Evolutionary conservation across 2,329 filamentous ascomycete genomes (phyloP).

Genomic region (Alternaria viburni): DNA sequence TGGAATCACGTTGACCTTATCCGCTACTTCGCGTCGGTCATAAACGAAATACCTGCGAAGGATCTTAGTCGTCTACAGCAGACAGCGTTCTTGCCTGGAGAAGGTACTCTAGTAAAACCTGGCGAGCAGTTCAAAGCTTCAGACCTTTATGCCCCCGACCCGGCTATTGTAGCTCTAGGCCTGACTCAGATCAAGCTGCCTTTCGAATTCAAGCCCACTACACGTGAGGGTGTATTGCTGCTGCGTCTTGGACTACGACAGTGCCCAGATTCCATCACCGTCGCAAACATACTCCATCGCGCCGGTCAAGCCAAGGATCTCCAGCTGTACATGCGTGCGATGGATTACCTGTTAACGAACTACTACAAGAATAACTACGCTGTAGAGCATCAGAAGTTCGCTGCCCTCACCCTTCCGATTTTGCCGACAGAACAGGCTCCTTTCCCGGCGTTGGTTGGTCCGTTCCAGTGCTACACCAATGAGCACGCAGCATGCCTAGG

Average conservation of each 20-base stretch:
- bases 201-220: slow-evolving; percentile 67
- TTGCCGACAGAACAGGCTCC: slow-evolving; percentile 74
- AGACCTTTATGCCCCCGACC: slow-evolving; percentile 46
- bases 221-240: slow-evolving; percentile 75
- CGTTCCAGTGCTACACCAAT: slow-evolving; percentile 83
- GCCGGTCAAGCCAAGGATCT: slow-evolving; percentile 59
- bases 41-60: slow-evolving; percentile 81
- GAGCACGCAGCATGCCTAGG: slow-evolving; percentile 76
- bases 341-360: slow-evolving; percentile 83
- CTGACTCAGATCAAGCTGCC: slow-evolving; percentile 68
- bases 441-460: slow-evolving; percentile 69
- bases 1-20: slow-evolving; percentile 96
- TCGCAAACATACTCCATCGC: slow-evolving; percentile 79
- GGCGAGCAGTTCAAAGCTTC: slow-evolving; percentile 45
- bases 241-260: slow-evolving; percentile 73
- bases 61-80: slow-evolving; percentile 80
- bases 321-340: slow-evolving; percentile 68
- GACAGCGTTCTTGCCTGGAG: slow-evolving; percentile 80
- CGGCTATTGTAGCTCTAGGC: slow-evolving; percentile 39
- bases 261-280: slow-evolving; percentile 72
- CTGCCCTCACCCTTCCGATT: slow-evolving; percentile 53
- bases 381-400: slow-evolving; percentile 61
- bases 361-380: slow-evolving; percentile 80
- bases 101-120: slow-evolving; percentile 45
- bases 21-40: slow-evolving; percentile 90